phyloP scores from a whole-genome alignment of 805 yeast genomes.

The Spathaspora sp. region DNA sequence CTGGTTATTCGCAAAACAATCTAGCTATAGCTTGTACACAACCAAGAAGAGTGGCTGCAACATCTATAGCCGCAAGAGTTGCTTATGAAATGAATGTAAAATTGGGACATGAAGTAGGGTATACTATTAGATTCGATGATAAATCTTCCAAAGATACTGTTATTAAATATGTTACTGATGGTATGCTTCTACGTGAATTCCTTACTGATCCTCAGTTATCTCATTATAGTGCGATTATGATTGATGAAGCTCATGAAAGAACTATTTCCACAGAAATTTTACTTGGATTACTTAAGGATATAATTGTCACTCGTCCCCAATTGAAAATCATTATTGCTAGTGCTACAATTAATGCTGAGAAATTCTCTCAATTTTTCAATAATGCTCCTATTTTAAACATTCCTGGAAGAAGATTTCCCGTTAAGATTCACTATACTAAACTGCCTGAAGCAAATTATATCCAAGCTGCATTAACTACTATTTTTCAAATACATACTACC shows the following conservation, averaged over 20 bases:
- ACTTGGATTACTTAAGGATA: slow-evolving; percentile 75
- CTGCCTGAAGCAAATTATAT: slow-evolving; percentile 90
- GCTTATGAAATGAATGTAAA: slow-evolving; percentile 80
- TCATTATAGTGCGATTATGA: slow-evolving; percentile 77
- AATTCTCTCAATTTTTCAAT: slow-evolving; percentile 77
- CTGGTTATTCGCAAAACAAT: slow-evolving; percentile 60
- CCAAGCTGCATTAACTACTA: slow-evolving; percentile 84
- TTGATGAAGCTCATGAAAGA: slow-evolving; percentile 97
- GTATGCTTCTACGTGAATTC: slow-evolving; percentile 87
- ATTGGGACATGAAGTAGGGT: slow-evolving; percentile 90
- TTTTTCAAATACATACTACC: slow-evolving; percentile 78
- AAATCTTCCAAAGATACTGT: slow-evolving; percentile 59
- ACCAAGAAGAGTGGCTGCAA: slow-evolving; percentile 95
- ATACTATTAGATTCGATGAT: slow-evolving; percentile 85
- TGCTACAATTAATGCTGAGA: slow-evolving; percentile 90
- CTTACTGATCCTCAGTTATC: slow-evolving; percentile 68
- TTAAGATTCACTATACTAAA: slow-evolving; percentile 75
- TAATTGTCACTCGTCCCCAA: slow-evolving; percentile 60
- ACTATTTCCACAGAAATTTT: slow-evolving; percentile 87
- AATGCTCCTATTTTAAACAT: slow-evolving; percentile 83
- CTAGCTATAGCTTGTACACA: slow-evolving; percentile 79
- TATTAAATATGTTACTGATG: slow-evolving; percentile 92
- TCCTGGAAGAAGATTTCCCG: slow-evolving; percentile 94
- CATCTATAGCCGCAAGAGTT: slow-evolving; percentile 84
- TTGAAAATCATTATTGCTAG: slow-evolving; percentile 80